Evolutionary conservation across 306 rosid species (phyloP).

Genomic region (Vicia faba): DNA sequence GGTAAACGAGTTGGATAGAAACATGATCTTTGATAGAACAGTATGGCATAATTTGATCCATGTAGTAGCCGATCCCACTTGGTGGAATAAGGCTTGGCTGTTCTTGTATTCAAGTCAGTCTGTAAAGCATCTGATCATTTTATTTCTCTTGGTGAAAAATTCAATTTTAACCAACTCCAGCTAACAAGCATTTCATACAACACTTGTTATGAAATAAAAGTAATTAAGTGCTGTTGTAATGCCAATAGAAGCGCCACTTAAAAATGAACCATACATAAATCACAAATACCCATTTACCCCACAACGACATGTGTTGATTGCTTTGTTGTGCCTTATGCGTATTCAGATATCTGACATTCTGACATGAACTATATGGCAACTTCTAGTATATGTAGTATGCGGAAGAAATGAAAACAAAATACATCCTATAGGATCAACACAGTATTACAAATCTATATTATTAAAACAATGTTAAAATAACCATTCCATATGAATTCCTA

Average conservation of each 20-base stretch:
- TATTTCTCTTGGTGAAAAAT: not conserved
- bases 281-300: not conserved
- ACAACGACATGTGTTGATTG: not conserved
- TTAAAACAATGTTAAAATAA: not conserved
- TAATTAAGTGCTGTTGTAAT: conserved; percentile 3
- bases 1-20: no score
- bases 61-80: no score
- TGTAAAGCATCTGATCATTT: conserved; percentile 9
- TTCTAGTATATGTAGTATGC: not conserved
- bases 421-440: not conserved
- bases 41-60: no score
- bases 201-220: not conserved
- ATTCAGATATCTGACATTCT: not conserved
- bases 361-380: not conserved
- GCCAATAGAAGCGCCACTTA: not conserved
- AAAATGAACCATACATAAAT: not conserved
- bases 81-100: no score
- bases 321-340: not conserved
- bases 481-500: conserved; percentile 2
- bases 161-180: not conserved
- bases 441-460: not conserved
- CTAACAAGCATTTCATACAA: not conserved
- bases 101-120: conserved; percentile 12
- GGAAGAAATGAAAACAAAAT: conserved; percentile 6
- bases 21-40: no score